Percentiles rank a stretch among this genome's conserved stretches.
phyloP scores from a whole-genome alignment of 2,329 filamentous ascomycete species.

The Colletotrichum nymphaeae region DNA sequence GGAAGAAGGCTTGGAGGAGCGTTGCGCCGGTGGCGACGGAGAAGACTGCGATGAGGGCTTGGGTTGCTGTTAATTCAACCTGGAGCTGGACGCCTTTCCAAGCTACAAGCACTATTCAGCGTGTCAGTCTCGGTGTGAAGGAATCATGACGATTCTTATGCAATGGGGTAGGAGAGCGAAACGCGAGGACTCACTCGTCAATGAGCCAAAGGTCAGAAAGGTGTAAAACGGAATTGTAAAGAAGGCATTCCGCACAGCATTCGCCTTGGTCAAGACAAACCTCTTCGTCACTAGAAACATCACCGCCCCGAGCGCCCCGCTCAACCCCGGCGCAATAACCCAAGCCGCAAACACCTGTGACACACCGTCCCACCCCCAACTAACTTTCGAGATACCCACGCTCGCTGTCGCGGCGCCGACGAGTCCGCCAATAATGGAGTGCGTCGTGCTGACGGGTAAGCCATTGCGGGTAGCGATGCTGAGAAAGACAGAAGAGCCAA shows the following conservation, averaged over 20 bases:
- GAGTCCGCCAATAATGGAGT: slow-evolving; percentile 59
- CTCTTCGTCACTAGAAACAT: slow-evolving; percentile 50
- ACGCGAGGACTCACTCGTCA: slow-evolving; percentile 44
- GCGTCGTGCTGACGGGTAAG: slow-evolving; percentile 65
- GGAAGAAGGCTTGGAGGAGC: slow-evolving; percentile 56
- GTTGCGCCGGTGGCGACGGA: slow-evolving; percentile 55
- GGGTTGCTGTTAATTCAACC: slow-evolving; percentile 38
- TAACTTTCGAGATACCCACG: slow-evolving; percentile 48
- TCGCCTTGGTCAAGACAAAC: slow-evolving; percentile 42
- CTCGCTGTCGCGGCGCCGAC: slow-evolving; percentile 50
- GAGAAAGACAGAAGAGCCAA: slow-evolving; percentile 63
- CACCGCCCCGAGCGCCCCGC: slow-evolving; percentile 45
- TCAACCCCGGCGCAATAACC: slow-evolving; percentile 49
- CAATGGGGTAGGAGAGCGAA: background rate
- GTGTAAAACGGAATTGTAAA: slow-evolving; percentile 51
- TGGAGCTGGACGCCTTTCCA: slow-evolving; percentile 49
- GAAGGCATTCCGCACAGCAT: slow-evolving; percentile 46
- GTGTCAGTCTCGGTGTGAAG: slow-evolving; percentile 15
- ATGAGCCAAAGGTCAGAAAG: slow-evolving; percentile 48
- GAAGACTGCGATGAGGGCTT: slow-evolving; percentile 51
- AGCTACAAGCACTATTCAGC: slow-evolving; percentile 61
- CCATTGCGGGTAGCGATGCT: slow-evolving; percentile 63
- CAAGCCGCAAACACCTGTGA: slow-evolving; percentile 53
- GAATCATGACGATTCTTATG: background rate
- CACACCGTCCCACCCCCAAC: slow-evolving; percentile 51